Conservation (phyloP, 2,329 filamentous ascomycete species). For the Curvularia eragrostidis region DNA sequence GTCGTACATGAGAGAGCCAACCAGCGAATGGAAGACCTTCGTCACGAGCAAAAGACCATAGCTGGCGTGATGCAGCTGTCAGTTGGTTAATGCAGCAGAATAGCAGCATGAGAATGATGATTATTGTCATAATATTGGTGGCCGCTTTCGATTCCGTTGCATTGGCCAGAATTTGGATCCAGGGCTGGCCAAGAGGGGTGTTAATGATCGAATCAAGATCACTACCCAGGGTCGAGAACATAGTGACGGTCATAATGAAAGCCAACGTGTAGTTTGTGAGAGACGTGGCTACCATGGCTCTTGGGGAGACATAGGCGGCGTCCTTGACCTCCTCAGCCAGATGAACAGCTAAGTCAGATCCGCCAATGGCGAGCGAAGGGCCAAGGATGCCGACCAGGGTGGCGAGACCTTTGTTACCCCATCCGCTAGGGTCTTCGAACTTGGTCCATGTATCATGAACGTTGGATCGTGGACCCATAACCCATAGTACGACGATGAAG, state of each 20-base stretch:
- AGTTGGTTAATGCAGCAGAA: slow-evolving; percentile 14
- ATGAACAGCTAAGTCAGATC: slow-evolving; percentile 45
- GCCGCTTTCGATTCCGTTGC: slow-evolving; percentile 27
- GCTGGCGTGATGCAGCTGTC: slow-evolving; percentile 32
- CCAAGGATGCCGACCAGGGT: slow-evolving; percentile 48
- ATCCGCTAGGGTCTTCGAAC: slow-evolving; percentile 55
- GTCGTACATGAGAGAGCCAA: slow-evolving; percentile 25
- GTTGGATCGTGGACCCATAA: slow-evolving; percentile 40
- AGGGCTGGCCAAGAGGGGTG: slow-evolving; percentile 24
- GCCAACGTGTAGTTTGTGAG: slow-evolving; percentile 45
- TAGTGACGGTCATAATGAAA: slow-evolving; percentile 35
- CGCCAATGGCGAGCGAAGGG: slow-evolving; percentile 42
- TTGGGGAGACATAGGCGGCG: slow-evolving; percentile 34
- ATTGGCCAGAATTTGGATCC: slow-evolving; percentile 32
- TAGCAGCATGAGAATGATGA: slow-evolving; percentile 1
- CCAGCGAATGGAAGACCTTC: slow-evolving; percentile 29
- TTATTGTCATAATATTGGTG: slow-evolving; percentile 25
- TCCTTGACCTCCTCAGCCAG: slow-evolving; percentile 39
- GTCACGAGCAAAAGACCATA: slow-evolving; percentile 40
- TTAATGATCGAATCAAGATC: slow-evolving; percentile 8
- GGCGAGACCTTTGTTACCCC: slow-evolving; percentile 51
- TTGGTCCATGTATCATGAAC: slow-evolving; percentile 52
- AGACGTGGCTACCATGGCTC: slow-evolving; percentile 47
- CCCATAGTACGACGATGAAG: slow-evolving; percentile 49
- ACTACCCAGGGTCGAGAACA: slow-evolving; percentile 13